phyloP scores from a whole-genome alignment of 2,329 filamentous ascomycete species.

The Cryoendolithus antarcticus region DNA sequence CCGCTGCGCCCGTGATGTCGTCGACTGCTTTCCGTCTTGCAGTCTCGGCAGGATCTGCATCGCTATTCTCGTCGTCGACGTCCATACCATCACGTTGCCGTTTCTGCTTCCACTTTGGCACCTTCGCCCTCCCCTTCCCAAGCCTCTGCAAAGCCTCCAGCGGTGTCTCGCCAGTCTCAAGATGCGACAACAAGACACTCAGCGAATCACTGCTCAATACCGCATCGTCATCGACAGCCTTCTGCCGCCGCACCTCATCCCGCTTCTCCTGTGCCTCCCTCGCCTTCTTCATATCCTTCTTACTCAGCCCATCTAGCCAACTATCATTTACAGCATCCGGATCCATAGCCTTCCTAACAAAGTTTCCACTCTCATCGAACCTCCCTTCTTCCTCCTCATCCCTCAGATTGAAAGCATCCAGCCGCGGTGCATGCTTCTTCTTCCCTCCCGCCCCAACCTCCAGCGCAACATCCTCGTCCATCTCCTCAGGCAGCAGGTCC shows the following conservation, averaged over 20 bases:
- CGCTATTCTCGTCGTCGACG: conserved; percentile 38
- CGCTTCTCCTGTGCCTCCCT: conserved; percentile 78
- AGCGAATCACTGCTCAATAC: conserved; percentile 63
- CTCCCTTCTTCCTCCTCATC: conserved; percentile 81
- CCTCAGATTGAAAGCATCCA: conserved; percentile 93
- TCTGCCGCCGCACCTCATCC: conserved; percentile 61
- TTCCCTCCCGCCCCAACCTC: conserved; percentile 83
- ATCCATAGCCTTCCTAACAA: conserved; percentile 75
- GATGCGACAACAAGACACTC: conserved; percentile 54
- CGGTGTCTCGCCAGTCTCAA: conserved; percentile 74
- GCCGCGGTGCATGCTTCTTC: conserved; percentile 83
- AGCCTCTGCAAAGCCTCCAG: conserved; percentile 78
- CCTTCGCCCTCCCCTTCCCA: conserved; percentile 45
- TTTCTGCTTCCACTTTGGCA: conserved; percentile 51
- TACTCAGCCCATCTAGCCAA: conserved; percentile 86
- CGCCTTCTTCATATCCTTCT: conserved; percentile 83
- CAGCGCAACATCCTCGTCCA: conserved; percentile 62
- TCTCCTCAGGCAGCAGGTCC: conserved; percentile 47
- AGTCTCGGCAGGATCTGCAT: conserved; percentile 54
- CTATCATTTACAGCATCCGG: conserved; percentile 82
- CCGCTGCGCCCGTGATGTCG: conserved; percentile 76
- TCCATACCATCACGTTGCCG: conserved; percentile 52
- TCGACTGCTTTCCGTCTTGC: conserved; percentile 64
- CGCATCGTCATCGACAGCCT: conserved; percentile 61
- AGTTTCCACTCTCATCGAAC: conserved; percentile 88